A percentile compares a stretch with the other conserved stretches of the same genome.
phyloP scores from a whole-genome alignment of 2,329 filamentous ascomycete species.

The Scedosporium aurantiacum region DNA sequence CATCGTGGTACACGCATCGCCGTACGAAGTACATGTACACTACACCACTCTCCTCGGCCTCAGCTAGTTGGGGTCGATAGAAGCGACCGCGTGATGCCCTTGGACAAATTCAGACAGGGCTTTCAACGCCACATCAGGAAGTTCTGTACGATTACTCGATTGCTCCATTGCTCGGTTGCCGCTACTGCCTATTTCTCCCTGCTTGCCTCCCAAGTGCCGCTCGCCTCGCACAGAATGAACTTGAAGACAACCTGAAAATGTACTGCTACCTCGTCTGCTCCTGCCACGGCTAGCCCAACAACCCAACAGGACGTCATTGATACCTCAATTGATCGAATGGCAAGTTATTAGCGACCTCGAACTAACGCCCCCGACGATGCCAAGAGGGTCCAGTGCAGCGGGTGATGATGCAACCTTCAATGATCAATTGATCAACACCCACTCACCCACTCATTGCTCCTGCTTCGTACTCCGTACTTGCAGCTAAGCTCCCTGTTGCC shows the following conservation, averaged over 20 bases:
- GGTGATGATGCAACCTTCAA: neutral
- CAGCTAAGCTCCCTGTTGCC: neutral
- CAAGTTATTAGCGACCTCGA: neutral
- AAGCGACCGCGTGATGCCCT: neutral
- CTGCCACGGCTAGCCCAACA: neutral
- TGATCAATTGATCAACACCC: neutral
- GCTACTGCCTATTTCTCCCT: neutral
- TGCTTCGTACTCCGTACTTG: neutral
- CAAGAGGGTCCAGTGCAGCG: neutral
- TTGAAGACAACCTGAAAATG: neutral
- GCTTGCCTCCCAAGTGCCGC: no score
- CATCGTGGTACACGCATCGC: no score
- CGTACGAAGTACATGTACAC: no score
- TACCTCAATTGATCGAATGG: neutral
- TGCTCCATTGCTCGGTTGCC: neutral
- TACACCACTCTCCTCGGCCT: neutral
- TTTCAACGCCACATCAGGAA: neutral
- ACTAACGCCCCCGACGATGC: neutral
- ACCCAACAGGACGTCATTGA: neutral
- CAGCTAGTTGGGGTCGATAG: neutral
- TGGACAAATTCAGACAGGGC: neutral
- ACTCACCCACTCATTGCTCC: slow-evolving; percentile 7
- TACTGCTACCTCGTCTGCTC: neutral
- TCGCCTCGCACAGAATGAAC: no score
- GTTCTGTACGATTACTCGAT: neutral